These are phyloP conservation scores for Melastoma malabathricum DNA, from an alignment of 345 rosid genomes.

Conservation along the genomic window DNA sequence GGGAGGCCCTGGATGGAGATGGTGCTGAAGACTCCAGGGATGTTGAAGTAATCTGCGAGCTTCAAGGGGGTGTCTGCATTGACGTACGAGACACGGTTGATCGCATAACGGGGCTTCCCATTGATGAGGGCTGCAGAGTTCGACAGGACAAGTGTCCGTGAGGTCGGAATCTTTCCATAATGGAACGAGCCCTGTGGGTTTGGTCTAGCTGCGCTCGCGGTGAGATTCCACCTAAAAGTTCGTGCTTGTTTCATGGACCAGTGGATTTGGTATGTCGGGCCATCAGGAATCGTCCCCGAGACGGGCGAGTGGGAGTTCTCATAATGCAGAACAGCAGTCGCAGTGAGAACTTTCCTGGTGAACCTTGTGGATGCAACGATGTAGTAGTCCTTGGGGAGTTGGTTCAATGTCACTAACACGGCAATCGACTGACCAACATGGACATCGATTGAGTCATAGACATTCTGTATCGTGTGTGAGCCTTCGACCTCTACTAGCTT, in stretches of 20 bases:
- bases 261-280: conserved; percentile 29
- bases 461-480: conserved; percentile 57
- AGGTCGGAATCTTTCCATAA: conserved; percentile 48
- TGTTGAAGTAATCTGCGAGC: conserved; percentile 70
- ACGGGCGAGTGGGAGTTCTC: conserved; percentile 40
- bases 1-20: conserved; percentile 40
- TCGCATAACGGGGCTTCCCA: conserved; percentile 70
- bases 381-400: conserved; percentile 68
- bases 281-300: conserved; percentile 56
- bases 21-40: conserved; percentile 50
- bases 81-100: conserved; percentile 62
- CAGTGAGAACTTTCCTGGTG: conserved; percentile 23
- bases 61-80: conserved; percentile 74
- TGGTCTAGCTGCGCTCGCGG: conserved; percentile 91
- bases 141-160: conserved; percentile 43
- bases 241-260: conserved; percentile 90
- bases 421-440: conserved; percentile 86
- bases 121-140: conserved; percentile 65
- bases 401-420: conserved; percentile 59
- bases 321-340: conserved; percentile 53
- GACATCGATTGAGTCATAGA: conserved; percentile 70
- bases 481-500: conserved; percentile 91
- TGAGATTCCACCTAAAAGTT: conserved; percentile 79
- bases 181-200: conserved; percentile 95
- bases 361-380: conserved; percentile 67